A percentile compares a stretch with the other conserved stretches of the same genome.
phyloP scores from a whole-genome alignment of 2,329 filamentous ascomycete species.

The Sarocladiaceae sp. region DNA sequence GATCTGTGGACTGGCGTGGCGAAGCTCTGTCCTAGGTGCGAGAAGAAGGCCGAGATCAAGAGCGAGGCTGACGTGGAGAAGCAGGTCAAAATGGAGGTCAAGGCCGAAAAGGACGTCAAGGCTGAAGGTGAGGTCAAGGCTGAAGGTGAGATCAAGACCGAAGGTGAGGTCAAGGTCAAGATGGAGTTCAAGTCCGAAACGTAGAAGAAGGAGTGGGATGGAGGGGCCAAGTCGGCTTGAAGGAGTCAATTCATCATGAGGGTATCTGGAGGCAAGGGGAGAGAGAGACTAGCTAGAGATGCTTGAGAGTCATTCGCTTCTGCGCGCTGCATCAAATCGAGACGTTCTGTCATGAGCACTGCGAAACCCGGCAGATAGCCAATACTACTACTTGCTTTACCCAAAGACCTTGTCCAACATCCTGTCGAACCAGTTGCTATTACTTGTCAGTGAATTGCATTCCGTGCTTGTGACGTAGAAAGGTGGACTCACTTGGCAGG shows the following conservation, averaged over 20 bases:
- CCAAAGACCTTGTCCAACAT: conserved; percentile 15
- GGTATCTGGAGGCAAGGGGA: too few species aligned
- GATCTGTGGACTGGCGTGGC: background rate
- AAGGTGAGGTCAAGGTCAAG: background rate
- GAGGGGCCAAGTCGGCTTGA: background rate
- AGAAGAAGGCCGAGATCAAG: background rate
- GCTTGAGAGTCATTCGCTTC: too few species aligned
- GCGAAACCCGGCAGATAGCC: background rate
- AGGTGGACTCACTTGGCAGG: conserved; percentile 41
- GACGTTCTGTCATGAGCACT: too few species aligned
- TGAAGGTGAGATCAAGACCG: too few species aligned
- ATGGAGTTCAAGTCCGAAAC: background rate
- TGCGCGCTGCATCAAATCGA: too few species aligned
- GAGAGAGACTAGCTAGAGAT: too few species aligned
- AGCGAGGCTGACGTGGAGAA: background rate
- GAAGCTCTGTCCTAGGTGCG: background rate
- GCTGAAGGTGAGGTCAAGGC: too few species aligned
- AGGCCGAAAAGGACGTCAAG: too few species aligned
- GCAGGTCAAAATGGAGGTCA: conserved; percentile 7
- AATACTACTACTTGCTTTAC: conserved; percentile 1
- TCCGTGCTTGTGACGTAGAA: background rate
- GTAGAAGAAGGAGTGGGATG: background rate
- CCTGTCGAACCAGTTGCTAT: conserved; percentile 14
- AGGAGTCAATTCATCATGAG: too few species aligned
- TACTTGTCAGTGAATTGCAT: background rate